phyloP scores from a whole-genome alignment of 495 filamentous ascomycete genomes.

The Parachaetomium inaequale region DNA sequence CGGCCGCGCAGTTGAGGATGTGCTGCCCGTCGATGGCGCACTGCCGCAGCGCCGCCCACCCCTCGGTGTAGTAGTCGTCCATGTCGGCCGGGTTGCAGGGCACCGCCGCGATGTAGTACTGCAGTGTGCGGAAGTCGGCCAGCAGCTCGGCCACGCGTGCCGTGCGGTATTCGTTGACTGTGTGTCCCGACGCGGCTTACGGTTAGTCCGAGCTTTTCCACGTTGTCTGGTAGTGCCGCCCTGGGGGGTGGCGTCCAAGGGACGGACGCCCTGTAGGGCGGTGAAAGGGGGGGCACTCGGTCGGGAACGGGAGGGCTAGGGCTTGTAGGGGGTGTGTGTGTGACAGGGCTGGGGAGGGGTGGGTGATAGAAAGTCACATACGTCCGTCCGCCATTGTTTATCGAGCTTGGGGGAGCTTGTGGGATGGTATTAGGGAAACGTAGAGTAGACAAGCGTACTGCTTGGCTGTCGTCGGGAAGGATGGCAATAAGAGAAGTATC shows the following conservation, averaged over 20 bases:
- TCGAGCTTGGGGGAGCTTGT: neutral
- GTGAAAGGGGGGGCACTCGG: neutral
- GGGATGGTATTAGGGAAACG: neutral
- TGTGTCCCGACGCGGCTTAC: neutral
- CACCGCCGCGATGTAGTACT: constrained; percentile 72
- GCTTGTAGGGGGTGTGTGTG: neutral
- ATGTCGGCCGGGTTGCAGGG: constrained; percentile 53
- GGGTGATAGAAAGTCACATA: constrained; percentile 23
- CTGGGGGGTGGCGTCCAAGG: constrained; percentile 7
- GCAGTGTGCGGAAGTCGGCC: constrained; percentile 77
- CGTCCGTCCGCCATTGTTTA: constrained; percentile 35
- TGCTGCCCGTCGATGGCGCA: constrained; percentile 71
- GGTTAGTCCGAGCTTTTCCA: constrained; percentile 35
- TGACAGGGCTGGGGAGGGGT: neutral
- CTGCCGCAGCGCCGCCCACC: constrained; percentile 71
- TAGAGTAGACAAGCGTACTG: neutral
- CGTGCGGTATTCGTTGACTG: constrained; percentile 83
- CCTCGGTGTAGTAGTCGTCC: constrained; percentile 75
- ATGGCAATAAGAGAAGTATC: neutral
- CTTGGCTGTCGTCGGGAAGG: neutral
- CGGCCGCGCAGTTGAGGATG: constrained; percentile 60
- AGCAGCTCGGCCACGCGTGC: constrained; percentile 79
- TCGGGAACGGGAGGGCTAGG: neutral
- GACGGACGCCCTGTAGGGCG: neutral
- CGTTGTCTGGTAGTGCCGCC: neutral